Conservation (phyloP, 768 basidiomycete species). For the Cystoderma amianthinum region DNA sequence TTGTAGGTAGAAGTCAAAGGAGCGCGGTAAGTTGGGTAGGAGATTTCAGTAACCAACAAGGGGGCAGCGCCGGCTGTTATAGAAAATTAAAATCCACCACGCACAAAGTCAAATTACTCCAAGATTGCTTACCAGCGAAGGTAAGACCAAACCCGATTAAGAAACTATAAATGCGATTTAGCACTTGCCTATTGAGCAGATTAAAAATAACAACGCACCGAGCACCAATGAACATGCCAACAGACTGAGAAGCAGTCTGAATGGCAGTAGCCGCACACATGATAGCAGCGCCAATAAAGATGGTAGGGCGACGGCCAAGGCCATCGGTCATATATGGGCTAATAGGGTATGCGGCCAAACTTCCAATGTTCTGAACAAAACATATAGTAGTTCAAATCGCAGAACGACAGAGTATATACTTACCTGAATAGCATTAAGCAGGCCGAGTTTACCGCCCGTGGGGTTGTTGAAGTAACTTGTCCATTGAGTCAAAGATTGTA, state of each 20-base stretch:
- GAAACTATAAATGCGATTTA: conserved; percentile 30
- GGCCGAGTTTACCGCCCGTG: conserved; percentile 48
- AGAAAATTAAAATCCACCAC: conserved; percentile 3
- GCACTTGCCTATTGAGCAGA: neutral
- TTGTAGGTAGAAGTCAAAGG: conserved; percentile 75
- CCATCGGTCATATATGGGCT: conserved; percentile 68
- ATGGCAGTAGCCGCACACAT: conserved; percentile 65
- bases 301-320: conserved; percentile 57
- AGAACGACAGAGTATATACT: conserved; percentile 6
- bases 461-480: conserved; percentile 53
- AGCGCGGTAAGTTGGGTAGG: conserved; percentile 79
- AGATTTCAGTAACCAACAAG: conserved; percentile 79
- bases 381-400: neutral
- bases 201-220: conserved; percentile 31
- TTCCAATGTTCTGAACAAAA: conserved; percentile 54
- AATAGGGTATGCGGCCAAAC: conserved; percentile 61
- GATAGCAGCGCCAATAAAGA: conserved; percentile 64
- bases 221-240: conserved; percentile 78
- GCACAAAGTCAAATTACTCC: neutral
- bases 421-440: conserved; percentile 73
- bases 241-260: conserved; percentile 65
- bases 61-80: conserved; percentile 63
- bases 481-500: conserved; percentile 67
- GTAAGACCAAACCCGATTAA: conserved; percentile 73
- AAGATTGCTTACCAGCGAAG: conserved; percentile 42